Conservation (phyloP, 148 eudicot genomes). For the Rheum nobile region DNA sequence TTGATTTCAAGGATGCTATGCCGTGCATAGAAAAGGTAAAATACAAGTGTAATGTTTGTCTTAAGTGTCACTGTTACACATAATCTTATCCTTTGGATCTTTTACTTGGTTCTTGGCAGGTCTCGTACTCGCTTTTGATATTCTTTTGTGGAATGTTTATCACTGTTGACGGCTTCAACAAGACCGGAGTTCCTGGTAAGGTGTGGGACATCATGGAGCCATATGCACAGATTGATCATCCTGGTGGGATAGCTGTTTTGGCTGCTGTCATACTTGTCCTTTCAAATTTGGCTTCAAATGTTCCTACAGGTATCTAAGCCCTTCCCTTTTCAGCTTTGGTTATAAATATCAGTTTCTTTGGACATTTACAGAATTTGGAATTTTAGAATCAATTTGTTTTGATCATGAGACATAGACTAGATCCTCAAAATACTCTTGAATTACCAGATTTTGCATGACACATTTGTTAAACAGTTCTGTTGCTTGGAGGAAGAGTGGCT, state of each 20-base stretch:
- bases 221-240: constrained; percentile 50
- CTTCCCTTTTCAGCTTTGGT: neutral
- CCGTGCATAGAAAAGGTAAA: constrained; percentile 68
- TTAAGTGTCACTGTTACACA: neutral
- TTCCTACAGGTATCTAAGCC: constrained; percentile 64
- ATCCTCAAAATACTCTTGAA: no score
- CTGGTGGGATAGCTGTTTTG: constrained; percentile 44
- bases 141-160: constrained; percentile 96
- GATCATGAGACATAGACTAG: no score
- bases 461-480: constrained; percentile 26
- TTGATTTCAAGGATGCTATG: constrained; percentile 70
- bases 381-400: no score
- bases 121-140: constrained; percentile 72
- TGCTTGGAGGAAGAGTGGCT: constrained; percentile 51
- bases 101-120: constrained; percentile 23
- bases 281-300: constrained; percentile 80
- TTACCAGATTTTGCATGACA: no score
- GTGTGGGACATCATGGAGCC: constrained; percentile 87
- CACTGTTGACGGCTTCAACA: constrained; percentile 83
- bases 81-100: neutral
- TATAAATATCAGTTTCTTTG: neutral
- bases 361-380: neutral
- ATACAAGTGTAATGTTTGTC: neutral
- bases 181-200: constrained; percentile 67
- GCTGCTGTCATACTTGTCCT: constrained; percentile 64